Evolutionary conservation across 148 eudicot species (phyloP).

Genomic region (Bassia scoparia): DNA sequence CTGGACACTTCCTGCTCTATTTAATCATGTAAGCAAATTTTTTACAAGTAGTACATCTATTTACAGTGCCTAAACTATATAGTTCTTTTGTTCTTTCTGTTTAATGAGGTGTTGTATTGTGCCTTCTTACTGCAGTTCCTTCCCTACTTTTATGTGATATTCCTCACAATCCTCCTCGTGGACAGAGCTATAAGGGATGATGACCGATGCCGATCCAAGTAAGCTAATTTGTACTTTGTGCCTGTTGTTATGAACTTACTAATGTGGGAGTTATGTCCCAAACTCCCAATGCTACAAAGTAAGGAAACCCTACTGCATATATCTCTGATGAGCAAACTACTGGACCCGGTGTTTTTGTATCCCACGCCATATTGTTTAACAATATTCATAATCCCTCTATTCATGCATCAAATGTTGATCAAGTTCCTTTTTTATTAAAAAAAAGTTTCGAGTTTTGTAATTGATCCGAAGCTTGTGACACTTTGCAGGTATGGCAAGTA

Average conservation of each 20-base stretch:
- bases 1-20: slow-evolving; percentile 96
- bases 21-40: slow-evolving; percentile 59
- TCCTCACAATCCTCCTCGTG: slow-evolving; percentile 76
- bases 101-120: background rate
- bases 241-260: background rate
- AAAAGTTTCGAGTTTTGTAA: background rate
- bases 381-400: background rate
- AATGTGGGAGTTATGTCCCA: background rate
- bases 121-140: slow-evolving; percentile 53
- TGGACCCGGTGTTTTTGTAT: background rate
- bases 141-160: slow-evolving; percentile 87
- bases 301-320: background rate
- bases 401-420: background rate
- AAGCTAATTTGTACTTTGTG: slow-evolving; percentile 28
- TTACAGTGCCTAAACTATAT: background rate
- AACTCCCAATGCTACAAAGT: background rate
- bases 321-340: background rate
- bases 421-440: background rate
- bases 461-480: background rate
- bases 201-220: slow-evolving; percentile 87
- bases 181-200: slow-evolving; percentile 96
- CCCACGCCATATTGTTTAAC: background rate
- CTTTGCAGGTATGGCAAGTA: slow-evolving; percentile 87
- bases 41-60: too few relatives aligned
- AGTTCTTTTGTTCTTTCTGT: background rate